Percentiles rank a stretch among this genome's conserved stretches.
phyloP scores from a whole-genome alignment of 2,329 filamentous ascomycete genomes.

The Cytospora chrysosperma region DNA sequence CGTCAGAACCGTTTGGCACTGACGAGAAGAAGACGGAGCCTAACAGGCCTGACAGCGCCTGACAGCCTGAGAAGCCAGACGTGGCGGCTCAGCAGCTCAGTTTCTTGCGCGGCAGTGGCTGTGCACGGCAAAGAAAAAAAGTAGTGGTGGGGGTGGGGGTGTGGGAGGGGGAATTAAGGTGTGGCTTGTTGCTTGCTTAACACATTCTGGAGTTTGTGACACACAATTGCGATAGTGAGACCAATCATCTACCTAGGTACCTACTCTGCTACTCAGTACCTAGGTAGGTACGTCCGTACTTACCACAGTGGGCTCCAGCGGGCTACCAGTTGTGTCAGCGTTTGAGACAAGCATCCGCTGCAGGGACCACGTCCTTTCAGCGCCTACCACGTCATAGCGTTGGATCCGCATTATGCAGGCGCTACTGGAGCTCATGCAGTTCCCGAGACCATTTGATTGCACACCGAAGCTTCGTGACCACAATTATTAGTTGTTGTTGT shows the following conservation, averaged over 20 bases:
- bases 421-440: slow-evolving; percentile 4
- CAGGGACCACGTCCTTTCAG: slow-evolving; percentile 17
- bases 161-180: not conserved
- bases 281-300: too few relatives aligned
- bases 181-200: not conserved
- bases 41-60: not conserved
- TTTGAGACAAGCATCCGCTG: not conserved
- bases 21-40: not conserved
- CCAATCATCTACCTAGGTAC: too few relatives aligned
- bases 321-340: not conserved
- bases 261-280: too few relatives aligned
- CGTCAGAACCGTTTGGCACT: too few relatives aligned
- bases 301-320: not conserved
- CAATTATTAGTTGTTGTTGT: not conserved
- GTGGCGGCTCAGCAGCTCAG: not conserved
- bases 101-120: not conserved
- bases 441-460: not conserved
- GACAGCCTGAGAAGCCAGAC: not conserved
- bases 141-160: not conserved
- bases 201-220: not conserved
- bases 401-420: slow-evolving; percentile 18
- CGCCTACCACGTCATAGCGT: slow-evolving; percentile 17
- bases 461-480: not conserved
- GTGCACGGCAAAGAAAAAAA: not conserved
- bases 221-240: not conserved